Evolutionary conservation across 2,329 filamentous ascomycete species (phyloP), one percentile per base, ranked within the genome.

Genomic region (Pseudogymnoascus destructans): DNA sequence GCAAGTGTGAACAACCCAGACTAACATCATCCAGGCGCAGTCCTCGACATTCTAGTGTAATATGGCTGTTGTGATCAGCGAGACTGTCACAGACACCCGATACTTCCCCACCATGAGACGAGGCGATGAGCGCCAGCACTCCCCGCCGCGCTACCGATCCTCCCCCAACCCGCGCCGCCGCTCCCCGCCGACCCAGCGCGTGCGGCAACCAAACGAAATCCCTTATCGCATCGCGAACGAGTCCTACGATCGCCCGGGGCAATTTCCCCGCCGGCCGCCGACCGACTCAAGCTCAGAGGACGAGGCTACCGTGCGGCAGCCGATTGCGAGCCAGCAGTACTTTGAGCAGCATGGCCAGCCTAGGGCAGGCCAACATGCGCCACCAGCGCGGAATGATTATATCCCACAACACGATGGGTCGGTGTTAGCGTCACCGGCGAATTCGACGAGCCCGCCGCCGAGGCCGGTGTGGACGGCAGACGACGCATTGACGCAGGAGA

Each of bases 41-140:
- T 42, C 38, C 38, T 42, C 38, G 38, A 32, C 33, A 63, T 58
- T 62, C 58, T 59, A 67, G 62, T 63, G 63, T 68, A 66, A 69
- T 73, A 84, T 85, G 81, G 81, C 80, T 68, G 76, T 80, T 72
- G 71, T 84, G 72, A 78, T 84, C 66, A 79, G 79, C 71, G 88
- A 92, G 76, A 84, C 84, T 75, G 82, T 84, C 73, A 80, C 87
- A 72, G 84, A 89, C 73, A 77, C 84, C 66, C 78, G 81, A 66
- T 80, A 82, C 73, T 85, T 86, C 73, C 81, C 82, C 75, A 82
- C 78, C 74, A 86, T 84, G 78, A 86, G 89, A 75, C 72, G 74
- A 60, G 63, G 71, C 70, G 63, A 74, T 63, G 74, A 74, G 63
- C 75, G 76, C 63, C 74, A 66, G 62, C 64, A 73, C 62, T 74